phyloP scores from a whole-genome alignment of 768 basidiomycete species.

The Heimioporus sp. region DNA sequence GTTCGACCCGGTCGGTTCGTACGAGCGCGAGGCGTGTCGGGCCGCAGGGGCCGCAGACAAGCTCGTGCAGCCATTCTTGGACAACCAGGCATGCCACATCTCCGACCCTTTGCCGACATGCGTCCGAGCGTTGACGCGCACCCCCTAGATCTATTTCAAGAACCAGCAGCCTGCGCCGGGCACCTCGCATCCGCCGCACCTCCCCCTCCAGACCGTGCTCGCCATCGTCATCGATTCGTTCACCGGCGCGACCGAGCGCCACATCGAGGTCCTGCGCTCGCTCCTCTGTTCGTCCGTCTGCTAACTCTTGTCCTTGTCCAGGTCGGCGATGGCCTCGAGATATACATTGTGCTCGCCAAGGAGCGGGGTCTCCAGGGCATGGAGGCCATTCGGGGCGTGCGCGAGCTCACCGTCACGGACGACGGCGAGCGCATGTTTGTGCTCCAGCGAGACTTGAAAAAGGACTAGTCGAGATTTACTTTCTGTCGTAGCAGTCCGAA shows the following conservation, averaged over 20 bases:
- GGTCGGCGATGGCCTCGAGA: slow-evolving; percentile 96
- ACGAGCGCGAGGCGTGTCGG: slow-evolving; percentile 95
- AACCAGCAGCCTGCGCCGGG: slow-evolving; percentile 82
- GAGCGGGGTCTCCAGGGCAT: slow-evolving; percentile 60
- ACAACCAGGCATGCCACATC: slow-evolving; percentile 82
- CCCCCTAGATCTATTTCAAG: slow-evolving; percentile 89
- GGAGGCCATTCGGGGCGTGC: slow-evolving; percentile 50
- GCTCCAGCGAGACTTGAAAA: slow-evolving; percentile 77
- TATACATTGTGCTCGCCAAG: slow-evolving; percentile 79
- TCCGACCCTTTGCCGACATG: slow-evolving; percentile 48
- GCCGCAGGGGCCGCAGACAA: slow-evolving; percentile 95
- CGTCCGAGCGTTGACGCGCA: slow-evolving; percentile 34
- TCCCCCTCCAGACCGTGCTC: slow-evolving; percentile 79
- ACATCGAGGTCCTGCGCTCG: slow-evolving; percentile 77
- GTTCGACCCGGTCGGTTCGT: slow-evolving; percentile 98
- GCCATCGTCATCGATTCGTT: slow-evolving; percentile 93
- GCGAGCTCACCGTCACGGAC: slow-evolving; percentile 58
- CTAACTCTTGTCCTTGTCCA: slow-evolving; percentile 28
- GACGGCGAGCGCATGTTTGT: slow-evolving; percentile 79
- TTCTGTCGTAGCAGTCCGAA: too few relatives aligned
- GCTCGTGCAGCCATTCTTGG: slow-evolving; percentile 95
- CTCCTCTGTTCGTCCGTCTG: slow-evolving; percentile 1
- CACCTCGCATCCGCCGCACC: slow-evolving; percentile 71
- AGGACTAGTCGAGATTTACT: slow-evolving; percentile 47
- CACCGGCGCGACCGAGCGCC: slow-evolving; percentile 95